A percentile compares a stretch with the other conserved stretches of the same genome.
These are phyloP conservation scores for Pythium coloratum DNA, from an alignment of 352 stramenopile genomes.

Conservation along the genomic window DNA sequence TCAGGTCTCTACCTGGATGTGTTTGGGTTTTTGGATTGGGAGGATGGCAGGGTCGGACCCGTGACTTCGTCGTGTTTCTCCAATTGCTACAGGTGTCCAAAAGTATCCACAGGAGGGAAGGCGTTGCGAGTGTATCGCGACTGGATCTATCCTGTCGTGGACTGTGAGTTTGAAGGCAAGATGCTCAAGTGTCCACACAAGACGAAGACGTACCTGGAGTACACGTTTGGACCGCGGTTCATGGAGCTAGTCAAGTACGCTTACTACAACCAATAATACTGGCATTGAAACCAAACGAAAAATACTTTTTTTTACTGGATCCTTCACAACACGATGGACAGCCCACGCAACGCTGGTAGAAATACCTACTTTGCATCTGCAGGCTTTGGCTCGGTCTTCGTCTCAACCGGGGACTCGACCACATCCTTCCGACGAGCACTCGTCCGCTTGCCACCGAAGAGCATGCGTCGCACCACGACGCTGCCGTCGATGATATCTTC, in stretches of 20 bases:
- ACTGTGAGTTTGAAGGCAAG: slow-evolving; percentile 27
- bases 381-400: neutral
- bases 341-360: too few relatives aligned
- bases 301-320: too few relatives aligned
- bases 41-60: slow-evolving; percentile 20
- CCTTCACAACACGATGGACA: too few relatives aligned
- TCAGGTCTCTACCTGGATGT: slow-evolving; percentile 37
- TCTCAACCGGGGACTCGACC: neutral
- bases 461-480: slow-evolving; percentile 9
- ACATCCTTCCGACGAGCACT: neutral
- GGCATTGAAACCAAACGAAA: too few relatives aligned
- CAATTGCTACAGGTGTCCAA: slow-evolving; percentile 26
- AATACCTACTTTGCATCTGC: neutral
- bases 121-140: slow-evolving; percentile 17
- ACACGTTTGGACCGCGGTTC: slow-evolving; percentile 26
- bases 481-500: slow-evolving; percentile 15
- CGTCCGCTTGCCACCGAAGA: neutral
- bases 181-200: slow-evolving; percentile 29
- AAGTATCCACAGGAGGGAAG: neutral
- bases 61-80: slow-evolving; percentile 28
- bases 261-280: too few relatives aligned
- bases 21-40: slow-evolving; percentile 33
- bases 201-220: slow-evolving; percentile 23
- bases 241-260: slow-evolving; percentile 8
- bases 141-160: slow-evolving; percentile 31